Base-by-base conservation (phyloP, 2,329 filamentous ascomycete species). In the Paradendryphiella salina region DNA sequence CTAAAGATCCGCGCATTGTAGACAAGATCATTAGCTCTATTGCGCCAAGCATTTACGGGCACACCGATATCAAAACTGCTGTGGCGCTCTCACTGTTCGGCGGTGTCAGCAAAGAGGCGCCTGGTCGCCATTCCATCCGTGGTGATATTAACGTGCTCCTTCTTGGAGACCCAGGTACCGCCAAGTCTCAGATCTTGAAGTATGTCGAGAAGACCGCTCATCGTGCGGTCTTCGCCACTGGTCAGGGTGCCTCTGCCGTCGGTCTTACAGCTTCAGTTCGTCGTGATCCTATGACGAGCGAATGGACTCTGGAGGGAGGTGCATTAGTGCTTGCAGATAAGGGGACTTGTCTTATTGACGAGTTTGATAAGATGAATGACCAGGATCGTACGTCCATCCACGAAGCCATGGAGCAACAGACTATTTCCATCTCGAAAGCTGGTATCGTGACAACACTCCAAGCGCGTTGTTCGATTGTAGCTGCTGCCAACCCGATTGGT, bases 361-460 rank as follows among this genome's bases (percentile, higher is more conserved):
- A 99, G 75, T 99, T 99, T 66, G 94, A 99, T 82, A 99, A 99
- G 81, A 99, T 99, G 94, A 97, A 97, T 73, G 94, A 99, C 72
- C 91, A 97, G 71, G 94, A 99, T 73, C 85, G 94, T 59, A 97
- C 94, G 1, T 96, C 91, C 6, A 99, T 99, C 63, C 94, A 99
- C 82, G 94, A 99, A 80, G 94, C 94, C 53, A 99, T 99, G 94
- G 94, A 99, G 75, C 94, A 99, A 75, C 94, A 99, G 76, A 99
- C 94, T 1, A 99, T 99, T 62, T 97, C 93, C 54, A 99, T 99
- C 69, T 96, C 91, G 59, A 99, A 99, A 73, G 94, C 94, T 0
- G 94, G 94, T 75, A 99, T 99, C 54, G 94, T 99, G 35, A 99
- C 94, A 1, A 97, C 94, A 0, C 80, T 99, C 0, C 93, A 99